Evolutionary conservation across 495 filamentous ascomycete species (phyloP).

Genomic region (Penicillium steckii): DNA sequence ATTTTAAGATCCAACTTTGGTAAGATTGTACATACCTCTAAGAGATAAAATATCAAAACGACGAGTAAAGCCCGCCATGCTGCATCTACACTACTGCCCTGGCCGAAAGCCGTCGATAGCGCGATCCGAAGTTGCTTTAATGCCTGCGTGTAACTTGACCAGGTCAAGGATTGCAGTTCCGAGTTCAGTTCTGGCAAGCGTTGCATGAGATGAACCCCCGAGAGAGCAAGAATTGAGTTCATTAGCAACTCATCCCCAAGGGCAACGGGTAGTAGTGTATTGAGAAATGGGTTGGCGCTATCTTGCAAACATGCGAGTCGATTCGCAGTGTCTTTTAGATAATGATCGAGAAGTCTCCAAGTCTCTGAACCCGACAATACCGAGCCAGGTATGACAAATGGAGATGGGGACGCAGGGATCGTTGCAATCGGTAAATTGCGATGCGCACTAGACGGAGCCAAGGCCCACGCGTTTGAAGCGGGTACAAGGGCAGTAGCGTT

Average conservation of each 20-base stretch:
- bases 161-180: constrained; percentile 12
- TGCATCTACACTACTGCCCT: constrained; percentile 5
- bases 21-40: constrained; percentile 11
- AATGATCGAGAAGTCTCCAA: constrained; percentile 19
- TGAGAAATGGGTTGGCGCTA: constrained; percentile 16
- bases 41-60: constrained; percentile 20
- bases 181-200: constrained; percentile 5
- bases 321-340: constrained; percentile 15
- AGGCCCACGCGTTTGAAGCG: constrained; percentile 8
- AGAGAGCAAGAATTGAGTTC: constrained; percentile 18
- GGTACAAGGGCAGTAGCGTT: not conserved
- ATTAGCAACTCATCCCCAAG: constrained; percentile 18
- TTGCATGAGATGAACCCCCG: constrained; percentile 16
- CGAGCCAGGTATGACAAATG: constrained; percentile 11
- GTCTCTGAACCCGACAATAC: constrained; percentile 5
- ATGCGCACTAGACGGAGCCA: constrained; percentile 4
- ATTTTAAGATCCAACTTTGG: no score
- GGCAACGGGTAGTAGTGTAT: constrained; percentile 17
- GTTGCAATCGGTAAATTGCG: constrained; percentile 2
- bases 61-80: constrained; percentile 13
- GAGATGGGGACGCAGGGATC: constrained; percentile 8
- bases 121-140: constrained; percentile 14
- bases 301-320: constrained; percentile 14
- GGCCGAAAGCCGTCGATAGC: not conserved
- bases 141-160: constrained; percentile 13